phyloP scores from a whole-genome alignment of 2,329 filamentous ascomycete genomes.

The Cladosporium velox region DNA sequence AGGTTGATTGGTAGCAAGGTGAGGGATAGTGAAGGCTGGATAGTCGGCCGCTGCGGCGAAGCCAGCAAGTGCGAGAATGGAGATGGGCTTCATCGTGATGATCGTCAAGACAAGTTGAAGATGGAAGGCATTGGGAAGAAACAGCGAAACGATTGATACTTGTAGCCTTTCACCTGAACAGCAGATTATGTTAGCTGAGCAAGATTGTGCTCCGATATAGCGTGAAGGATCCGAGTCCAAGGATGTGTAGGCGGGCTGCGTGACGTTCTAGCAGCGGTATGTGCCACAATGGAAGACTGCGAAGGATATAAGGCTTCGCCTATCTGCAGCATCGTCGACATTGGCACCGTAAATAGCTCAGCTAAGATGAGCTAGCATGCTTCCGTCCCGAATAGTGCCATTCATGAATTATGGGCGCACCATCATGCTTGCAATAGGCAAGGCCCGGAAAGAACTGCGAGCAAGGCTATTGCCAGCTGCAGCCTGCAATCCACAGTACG shows the following conservation, averaged over 20 bases:
- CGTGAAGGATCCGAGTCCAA: slow-evolving; percentile 11
- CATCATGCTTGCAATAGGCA: not conserved
- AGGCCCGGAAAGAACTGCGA: not conserved
- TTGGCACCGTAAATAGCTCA: slow-evolving; percentile 1
- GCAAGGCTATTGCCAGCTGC: not conserved
- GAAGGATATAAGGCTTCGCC: not conserved
- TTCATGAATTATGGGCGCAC: not conserved
- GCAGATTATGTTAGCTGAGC: not conserved
- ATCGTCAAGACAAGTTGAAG: too few species aligned
- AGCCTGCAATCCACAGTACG: not conserved
- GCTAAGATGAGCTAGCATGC: not conserved
- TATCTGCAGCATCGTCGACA: not conserved
- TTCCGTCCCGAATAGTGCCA: not conserved
- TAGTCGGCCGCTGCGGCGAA: not conserved
- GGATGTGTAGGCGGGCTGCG: not conserved
- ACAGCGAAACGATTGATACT: not conserved
- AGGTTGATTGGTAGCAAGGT: slow-evolving; percentile 31
- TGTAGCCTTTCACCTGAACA: not conserved
- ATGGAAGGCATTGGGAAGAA: too few species aligned
- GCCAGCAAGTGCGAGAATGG: slow-evolving; percentile 6
- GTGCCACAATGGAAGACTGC: not conserved
- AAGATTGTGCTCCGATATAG: not conserved
- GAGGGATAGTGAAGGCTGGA: not conserved
- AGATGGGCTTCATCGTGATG: not conserved
- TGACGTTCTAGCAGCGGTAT: not conserved